A percentile compares a stretch with the other conserved stretches of the same genome.
Evolutionary conservation across 164 flowering plant genomes (phyloP).

Genomic region (Aristolochia contorta): DNA sequence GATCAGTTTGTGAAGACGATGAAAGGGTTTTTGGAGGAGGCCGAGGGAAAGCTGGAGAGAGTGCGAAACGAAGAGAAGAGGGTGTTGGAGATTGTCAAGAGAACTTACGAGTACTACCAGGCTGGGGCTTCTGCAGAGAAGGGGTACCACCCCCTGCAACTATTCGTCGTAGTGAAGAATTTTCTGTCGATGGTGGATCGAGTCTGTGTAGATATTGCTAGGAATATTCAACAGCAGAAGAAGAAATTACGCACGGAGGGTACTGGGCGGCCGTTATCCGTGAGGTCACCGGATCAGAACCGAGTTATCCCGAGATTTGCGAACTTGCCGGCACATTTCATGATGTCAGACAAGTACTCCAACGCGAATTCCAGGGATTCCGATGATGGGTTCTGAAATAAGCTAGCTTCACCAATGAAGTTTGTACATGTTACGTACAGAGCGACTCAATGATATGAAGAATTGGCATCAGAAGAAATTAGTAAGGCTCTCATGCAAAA

Average conservation of each 20-base stretch:
- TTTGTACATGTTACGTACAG: too few relatives aligned
- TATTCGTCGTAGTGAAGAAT: conserved; percentile 63
- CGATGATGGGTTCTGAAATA: conserved; percentile 34
- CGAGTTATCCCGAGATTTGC: conserved; percentile 28
- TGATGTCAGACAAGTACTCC: conserved; percentile 22
- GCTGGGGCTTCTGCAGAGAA: conserved; percentile 44
- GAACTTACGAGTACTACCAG: conserved; percentile 68
- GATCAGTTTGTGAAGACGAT: conserved; percentile 46
- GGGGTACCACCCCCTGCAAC: conserved; percentile 31
- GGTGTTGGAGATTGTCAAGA: conserved; percentile 59
- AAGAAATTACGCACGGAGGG: neutral
- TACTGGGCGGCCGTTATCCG: conserved; percentile 20
- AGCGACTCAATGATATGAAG: too few relatives aligned
- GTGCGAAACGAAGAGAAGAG: conserved; percentile 46
- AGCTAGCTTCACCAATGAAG: too few relatives aligned
- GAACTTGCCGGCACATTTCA: conserved; percentile 37
- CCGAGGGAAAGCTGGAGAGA: conserved; percentile 49
- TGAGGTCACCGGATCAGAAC: conserved; percentile 15
- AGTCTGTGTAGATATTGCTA: conserved; percentile 45
- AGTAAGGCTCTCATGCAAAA: too few relatives aligned
- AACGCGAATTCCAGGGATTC: conserved; percentile 33
- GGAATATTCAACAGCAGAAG: conserved; percentile 44
- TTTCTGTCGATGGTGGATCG: conserved; percentile 64
- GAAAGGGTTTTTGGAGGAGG: conserved; percentile 45
- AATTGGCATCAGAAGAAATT: too few relatives aligned